Evolutionary conservation across 768 basidiomycete species (phyloP).

Genomic region (Pleurotus tuoliensis): DNA sequence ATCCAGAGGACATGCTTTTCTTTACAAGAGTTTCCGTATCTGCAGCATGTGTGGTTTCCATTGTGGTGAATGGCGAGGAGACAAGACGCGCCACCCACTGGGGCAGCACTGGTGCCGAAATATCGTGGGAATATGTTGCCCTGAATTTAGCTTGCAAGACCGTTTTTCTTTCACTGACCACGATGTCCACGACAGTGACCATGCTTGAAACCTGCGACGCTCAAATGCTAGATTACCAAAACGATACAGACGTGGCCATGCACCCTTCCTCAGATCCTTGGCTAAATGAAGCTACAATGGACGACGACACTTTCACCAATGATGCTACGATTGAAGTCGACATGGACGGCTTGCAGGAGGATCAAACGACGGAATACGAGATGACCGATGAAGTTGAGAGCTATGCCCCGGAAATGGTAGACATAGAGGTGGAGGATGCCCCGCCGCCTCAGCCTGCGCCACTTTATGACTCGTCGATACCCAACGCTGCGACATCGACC

Average conservation of each 20-base stretch:
- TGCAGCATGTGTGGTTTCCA: constrained; percentile 33
- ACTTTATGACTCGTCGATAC: constrained; percentile 9
- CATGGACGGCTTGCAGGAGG: constrained; percentile 54
- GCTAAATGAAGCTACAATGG: constrained; percentile 57
- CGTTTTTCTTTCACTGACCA: constrained; percentile 11
- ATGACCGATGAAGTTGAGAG: constrained; percentile 43
- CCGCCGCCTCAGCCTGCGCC: constrained; percentile 21
- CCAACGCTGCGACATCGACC: not conserved
- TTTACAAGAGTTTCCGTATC: constrained; percentile 68
- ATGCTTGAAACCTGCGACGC: constrained; percentile 57
- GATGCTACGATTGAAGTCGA: constrained; percentile 57
- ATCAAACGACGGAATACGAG: constrained; percentile 48
- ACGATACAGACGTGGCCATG: constrained; percentile 61
- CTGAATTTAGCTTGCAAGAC: not conserved
- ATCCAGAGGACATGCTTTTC: constrained; percentile 60
- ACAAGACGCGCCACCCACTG: too few relatives aligned
- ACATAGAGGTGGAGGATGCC: constrained; percentile 46
- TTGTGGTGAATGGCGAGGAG: not conserved
- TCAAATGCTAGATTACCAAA: constrained; percentile 59
- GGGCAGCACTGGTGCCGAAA: not conserved
- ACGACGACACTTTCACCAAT: constrained; percentile 39
- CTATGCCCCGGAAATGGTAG: constrained; percentile 21
- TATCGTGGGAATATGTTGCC: not conserved
- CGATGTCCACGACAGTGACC: constrained; percentile 28
- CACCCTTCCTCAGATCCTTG: constrained; percentile 46